Evolutionary conservation across 768 basidiomycete genomes (phyloP).

Genomic region (Russula sp.): DNA sequence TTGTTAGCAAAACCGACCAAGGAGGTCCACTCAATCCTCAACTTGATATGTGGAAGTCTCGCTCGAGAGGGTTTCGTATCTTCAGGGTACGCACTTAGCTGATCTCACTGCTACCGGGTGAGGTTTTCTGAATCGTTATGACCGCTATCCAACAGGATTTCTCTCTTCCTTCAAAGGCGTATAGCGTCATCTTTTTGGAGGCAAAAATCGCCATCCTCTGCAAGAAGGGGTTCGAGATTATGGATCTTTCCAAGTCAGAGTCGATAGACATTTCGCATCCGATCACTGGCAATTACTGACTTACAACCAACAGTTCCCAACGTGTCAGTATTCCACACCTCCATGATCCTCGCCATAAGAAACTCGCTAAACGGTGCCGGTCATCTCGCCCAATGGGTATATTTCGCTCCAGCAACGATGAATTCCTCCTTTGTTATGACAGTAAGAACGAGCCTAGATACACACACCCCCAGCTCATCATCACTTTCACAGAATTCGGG

Average conservation of each 20-base stretch:
- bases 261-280: conserved; percentile 4
- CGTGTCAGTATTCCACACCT: conserved; percentile 84
- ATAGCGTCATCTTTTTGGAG: conserved; percentile 87
- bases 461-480: conserved; percentile 5
- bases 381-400: conserved; percentile 81
- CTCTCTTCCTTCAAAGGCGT: conserved; percentile 87
- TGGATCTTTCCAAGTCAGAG: conserved; percentile 87
- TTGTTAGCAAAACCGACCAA: conserved; percentile 56
- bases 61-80: conserved; percentile 91
- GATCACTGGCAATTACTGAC: conserved; percentile 1
- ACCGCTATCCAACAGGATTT: conserved; percentile 54
- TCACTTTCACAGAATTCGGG: conserved; percentile 65
- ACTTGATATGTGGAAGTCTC: conserved; percentile 69
- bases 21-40: conserved; percentile 69
- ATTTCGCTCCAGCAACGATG: conserved; percentile 82
- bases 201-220: conserved; percentile 91
- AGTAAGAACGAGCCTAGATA: conserved; percentile 42
- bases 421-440: conserved; percentile 86
- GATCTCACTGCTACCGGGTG: not conserved
- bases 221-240: conserved; percentile 93
- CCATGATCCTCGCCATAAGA: conserved; percentile 61
- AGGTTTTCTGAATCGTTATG: not conserved
- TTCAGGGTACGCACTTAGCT: conserved; percentile 54
- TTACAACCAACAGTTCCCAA: conserved; percentile 54
- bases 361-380: conserved; percentile 76